A percentile compares a stretch with the other conserved stretches of the same genome.
These are phyloP conservation scores for Starmerella ratchasimensis DNA, from an alignment of 805 yeast genomes.

Conservation along the genomic window DNA sequence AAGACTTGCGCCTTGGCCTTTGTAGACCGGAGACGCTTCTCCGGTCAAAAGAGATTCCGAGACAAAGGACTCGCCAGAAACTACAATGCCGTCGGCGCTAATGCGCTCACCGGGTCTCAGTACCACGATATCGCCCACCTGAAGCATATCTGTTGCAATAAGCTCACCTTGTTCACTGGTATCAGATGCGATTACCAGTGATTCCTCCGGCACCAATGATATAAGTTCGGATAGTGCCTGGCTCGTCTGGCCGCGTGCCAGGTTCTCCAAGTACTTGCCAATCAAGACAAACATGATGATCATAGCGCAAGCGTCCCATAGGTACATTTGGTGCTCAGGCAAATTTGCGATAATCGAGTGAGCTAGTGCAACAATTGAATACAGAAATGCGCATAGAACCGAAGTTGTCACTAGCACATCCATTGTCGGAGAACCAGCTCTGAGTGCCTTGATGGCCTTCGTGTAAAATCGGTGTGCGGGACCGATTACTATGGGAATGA, in stretches of 20 bases:
- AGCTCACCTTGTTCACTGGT: constrained; percentile 20
- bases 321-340: constrained; percentile 20
- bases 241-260: constrained; percentile 88
- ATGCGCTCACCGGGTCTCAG: constrained; percentile 76
- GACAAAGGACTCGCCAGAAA: constrained; percentile 66
- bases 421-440: constrained; percentile 72
- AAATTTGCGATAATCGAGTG: constrained; percentile 29
- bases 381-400: constrained; percentile 61
- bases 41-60: constrained; percentile 90
- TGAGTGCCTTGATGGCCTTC: constrained; percentile 51
- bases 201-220: constrained; percentile 64
- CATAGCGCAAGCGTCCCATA: constrained; percentile 83
- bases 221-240: constrained; percentile 71
- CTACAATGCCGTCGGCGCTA: constrained; percentile 81
- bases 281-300: constrained; percentile 66
- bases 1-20: constrained; percentile 45
- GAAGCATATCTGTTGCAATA: constrained; percentile 66
- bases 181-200: constrained; percentile 34
- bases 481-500: constrained; percentile 47
- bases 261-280: constrained; percentile 85
- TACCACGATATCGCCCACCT: constrained; percentile 60
- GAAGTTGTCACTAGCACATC: constrained; percentile 79
- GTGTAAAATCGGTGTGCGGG: constrained; percentile 57
- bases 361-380: constrained; percentile 53
- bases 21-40: constrained; percentile 65